These are phyloP conservation scores for Anisogramma anomala DNA, from an alignment of 2,329 filamentous ascomycete genomes.

Conservation along the genomic window DNA sequence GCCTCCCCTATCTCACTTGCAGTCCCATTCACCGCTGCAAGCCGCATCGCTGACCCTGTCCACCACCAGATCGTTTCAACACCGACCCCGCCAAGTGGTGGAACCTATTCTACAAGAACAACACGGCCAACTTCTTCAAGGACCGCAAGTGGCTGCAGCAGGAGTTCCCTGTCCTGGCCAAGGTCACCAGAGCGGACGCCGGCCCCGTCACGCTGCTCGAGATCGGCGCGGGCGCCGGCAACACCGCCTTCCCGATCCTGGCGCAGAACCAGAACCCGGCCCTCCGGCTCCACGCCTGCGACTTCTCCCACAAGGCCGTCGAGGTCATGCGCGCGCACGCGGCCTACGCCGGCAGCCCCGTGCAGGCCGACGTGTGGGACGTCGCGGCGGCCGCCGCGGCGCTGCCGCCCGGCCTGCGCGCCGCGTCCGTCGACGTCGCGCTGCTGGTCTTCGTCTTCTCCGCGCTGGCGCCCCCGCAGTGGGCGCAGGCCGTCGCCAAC, in stretches of 20 bases:
- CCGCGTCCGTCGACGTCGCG: slow-evolving; percentile 79
- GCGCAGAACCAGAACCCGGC: slow-evolving; percentile 70
- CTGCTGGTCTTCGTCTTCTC: slow-evolving; percentile 97
- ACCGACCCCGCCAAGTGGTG: slow-evolving; percentile 88
- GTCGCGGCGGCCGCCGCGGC: slow-evolving; percentile 50
- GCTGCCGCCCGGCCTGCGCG: slow-evolving; percentile 64
- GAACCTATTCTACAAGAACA: slow-evolving; percentile 98
- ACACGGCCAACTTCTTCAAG: slow-evolving; percentile 96
- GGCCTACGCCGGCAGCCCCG: slow-evolving; percentile 57
- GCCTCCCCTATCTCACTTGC: slow-evolving; percentile 16
- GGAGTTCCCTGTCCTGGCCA: slow-evolving; percentile 80
- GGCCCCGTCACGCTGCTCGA: slow-evolving; percentile 67
- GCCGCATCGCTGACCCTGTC: slow-evolving; percentile 27
- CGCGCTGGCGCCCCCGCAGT: slow-evolving; percentile 73
- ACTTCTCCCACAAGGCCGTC: slow-evolving; percentile 92
- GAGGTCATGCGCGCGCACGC: slow-evolving; percentile 78
- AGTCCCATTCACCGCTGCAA: slow-evolving; percentile 2
- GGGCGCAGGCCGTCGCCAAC: slow-evolving; percentile 71
- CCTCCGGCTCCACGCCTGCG: slow-evolving; percentile 82
- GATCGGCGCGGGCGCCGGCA: slow-evolving; percentile 89
- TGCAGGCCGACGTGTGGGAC: slow-evolving; percentile 94
- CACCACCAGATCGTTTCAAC: slow-evolving; percentile 63
- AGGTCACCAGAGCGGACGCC: slow-evolving; percentile 59
- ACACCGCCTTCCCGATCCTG: slow-evolving; percentile 88
- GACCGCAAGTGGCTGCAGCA: slow-evolving; percentile 94